phyloP scores from a whole-genome alignment of 2,329 filamentous ascomycete species.

The Cladosporium sp. region DNA sequence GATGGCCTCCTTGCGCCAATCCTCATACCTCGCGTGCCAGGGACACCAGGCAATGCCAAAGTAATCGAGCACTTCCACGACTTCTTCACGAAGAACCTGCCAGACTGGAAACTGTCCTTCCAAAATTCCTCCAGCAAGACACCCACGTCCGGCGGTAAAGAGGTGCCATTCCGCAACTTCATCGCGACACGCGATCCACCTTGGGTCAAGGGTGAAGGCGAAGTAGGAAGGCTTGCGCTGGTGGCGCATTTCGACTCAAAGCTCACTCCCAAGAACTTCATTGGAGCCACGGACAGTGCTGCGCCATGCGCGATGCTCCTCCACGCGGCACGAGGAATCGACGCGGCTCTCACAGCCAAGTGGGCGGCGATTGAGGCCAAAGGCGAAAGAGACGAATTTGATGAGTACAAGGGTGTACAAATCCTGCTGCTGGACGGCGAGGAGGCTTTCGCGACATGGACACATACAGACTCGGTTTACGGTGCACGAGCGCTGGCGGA shows the following conservation, averaged over 20 bases:
- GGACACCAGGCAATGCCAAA: conserved; percentile 70
- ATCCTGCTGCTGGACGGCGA: conserved; percentile 90
- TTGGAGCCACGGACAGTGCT: conserved; percentile 91
- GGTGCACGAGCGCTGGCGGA: conserved; percentile 77
- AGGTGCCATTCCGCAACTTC: conserved; percentile 83
- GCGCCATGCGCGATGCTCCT: conserved; percentile 92
- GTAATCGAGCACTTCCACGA: conserved; percentile 79
- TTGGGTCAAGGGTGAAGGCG: conserved; percentile 65
- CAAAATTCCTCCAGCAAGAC: conserved; percentile 90
- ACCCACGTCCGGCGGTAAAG: conserved; percentile 67
- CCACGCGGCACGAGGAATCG: conserved; percentile 78
- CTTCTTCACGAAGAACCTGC: conserved; percentile 75
- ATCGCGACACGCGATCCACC: conserved; percentile 87
- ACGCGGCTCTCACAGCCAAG: conserved; percentile 75
- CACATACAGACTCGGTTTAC: conserved; percentile 79
- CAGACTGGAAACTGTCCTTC: conserved; percentile 75
- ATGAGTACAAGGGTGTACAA: conserved; percentile 77
- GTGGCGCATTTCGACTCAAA: conserved; percentile 95
- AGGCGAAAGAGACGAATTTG: conserved; percentile 38
- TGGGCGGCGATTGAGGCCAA: conserved; percentile 71
- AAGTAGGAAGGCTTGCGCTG: conserved; percentile 78
- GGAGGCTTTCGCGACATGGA: conserved; percentile 85
- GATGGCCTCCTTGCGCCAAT: conserved; percentile 82
- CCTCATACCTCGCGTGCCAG: conserved; percentile 82
- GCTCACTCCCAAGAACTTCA: conserved; percentile 76